phyloP scores from a whole-genome alignment of 2,329 filamentous ascomycete genomes.

The Claviceps citrina region DNA sequence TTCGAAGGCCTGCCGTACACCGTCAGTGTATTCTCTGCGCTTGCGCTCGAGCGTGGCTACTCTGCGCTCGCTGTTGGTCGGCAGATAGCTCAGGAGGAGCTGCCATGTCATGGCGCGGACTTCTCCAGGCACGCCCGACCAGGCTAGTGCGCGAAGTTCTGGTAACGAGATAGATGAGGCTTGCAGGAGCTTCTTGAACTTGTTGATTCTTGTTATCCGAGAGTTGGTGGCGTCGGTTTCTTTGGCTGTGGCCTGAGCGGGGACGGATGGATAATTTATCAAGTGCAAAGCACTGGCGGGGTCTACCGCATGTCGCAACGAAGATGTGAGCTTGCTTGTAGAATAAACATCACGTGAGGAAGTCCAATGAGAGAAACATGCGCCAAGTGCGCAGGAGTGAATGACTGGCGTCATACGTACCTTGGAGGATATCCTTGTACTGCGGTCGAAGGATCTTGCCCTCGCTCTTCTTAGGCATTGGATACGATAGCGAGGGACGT shows the following conservation, averaged over 20 bases:
- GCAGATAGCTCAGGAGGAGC: conserved; percentile 82
- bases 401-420: conserved; percentile 21
- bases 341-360: background rate
- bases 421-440: conserved; percentile 86
- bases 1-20: conserved; percentile 60
- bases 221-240: conserved; percentile 76
- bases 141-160: conserved; percentile 72
- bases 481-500: conserved; percentile 67
- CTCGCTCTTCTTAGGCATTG: conserved; percentile 74
- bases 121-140: conserved; percentile 89
- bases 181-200: conserved; percentile 93
- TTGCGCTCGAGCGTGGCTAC: conserved; percentile 85
- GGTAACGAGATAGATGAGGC: conserved; percentile 74
- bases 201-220: conserved; percentile 87
- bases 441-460: conserved; percentile 93
- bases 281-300: conserved; percentile 91
- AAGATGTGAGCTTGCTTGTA: background rate
- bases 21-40: conserved; percentile 90
- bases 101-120: conserved; percentile 99
- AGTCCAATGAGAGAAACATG: background rate
- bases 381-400: background rate
- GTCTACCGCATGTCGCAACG: conserved; percentile 25
- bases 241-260: conserved; percentile 60
- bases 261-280: conserved; percentile 69
- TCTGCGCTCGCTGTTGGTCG: conserved; percentile 87